These are phyloP conservation scores for Colletotrichum theobromicola DNA, from an alignment of 2,329 filamentous ascomycete genomes.

Conservation along the genomic window DNA sequence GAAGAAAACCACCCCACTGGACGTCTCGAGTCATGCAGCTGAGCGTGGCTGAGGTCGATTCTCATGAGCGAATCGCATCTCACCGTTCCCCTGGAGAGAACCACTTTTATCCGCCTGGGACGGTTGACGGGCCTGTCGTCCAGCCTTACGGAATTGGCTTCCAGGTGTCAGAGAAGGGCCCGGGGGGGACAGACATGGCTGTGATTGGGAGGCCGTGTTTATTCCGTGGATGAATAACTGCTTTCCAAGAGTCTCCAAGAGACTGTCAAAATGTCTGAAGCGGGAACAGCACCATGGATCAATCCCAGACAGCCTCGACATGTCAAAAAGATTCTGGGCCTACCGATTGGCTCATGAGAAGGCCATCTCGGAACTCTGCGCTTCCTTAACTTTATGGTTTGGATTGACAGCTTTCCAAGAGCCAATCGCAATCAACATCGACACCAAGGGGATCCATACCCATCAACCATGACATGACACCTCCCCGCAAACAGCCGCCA, in stretches of 20 bases:
- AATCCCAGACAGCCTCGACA: neutral
- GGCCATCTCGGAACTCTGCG: neutral
- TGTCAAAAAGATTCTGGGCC: neutral
- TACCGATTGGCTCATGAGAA: slow-evolving; percentile 4
- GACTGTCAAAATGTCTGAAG: slow-evolving; percentile 4
- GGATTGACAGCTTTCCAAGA: neutral
- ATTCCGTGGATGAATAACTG: neutral
- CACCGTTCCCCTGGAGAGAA: neutral
- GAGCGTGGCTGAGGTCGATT: slow-evolving; percentile 6
- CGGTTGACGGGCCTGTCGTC: neutral
- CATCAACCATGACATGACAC: neutral
- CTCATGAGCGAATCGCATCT: slow-evolving; percentile 17
- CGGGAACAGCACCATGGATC: neutral
- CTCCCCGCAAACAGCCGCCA: neutral
- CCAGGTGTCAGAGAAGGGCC: neutral
- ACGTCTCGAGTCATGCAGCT: slow-evolving; percentile 5
- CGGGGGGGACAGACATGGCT: neutral
- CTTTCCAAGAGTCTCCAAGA: neutral
- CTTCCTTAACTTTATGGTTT: neutral
- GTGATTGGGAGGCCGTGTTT: neutral
- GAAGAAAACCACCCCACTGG: neutral
- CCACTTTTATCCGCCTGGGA: neutral
- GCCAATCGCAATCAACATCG: neutral
- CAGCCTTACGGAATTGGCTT: neutral
- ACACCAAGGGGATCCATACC: neutral